phyloP scores from a whole-genome alignment of 345 rosid genomes.

The Eucalyptus guilfoylei region DNA sequence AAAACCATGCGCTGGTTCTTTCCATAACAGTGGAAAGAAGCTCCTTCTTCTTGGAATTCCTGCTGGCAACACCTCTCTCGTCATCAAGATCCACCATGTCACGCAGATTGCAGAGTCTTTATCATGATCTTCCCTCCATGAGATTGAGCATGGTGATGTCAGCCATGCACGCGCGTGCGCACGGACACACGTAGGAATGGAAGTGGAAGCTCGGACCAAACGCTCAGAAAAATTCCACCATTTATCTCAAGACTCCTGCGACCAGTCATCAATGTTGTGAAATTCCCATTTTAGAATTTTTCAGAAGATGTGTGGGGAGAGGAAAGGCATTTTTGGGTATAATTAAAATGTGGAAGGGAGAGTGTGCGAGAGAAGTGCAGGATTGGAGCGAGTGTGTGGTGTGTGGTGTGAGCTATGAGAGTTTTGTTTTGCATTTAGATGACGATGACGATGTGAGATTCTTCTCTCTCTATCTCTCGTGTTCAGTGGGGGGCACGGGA shows the following conservation, averaged over 20 bases:
- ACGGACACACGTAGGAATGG: background rate
- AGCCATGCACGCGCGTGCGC: background rate
- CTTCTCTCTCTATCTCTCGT: background rate
- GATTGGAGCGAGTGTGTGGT: background rate
- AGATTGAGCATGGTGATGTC: background rate
- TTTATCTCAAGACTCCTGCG: slow-evolving; percentile 2
- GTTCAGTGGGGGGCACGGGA: slow-evolving; percentile 9
- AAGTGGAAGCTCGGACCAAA: background rate
- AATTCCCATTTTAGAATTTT: slow-evolving; percentile 3
- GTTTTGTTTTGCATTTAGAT: background rate
- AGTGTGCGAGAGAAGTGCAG: background rate
- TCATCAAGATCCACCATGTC: background rate
- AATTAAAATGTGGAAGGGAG: background rate
- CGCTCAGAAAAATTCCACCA: background rate
- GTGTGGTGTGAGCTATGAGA: slow-evolving; percentile 13
- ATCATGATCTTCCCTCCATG: slow-evolving; percentile 22
- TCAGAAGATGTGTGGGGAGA: background rate
- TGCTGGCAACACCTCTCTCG: background rate
- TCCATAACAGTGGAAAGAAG: slow-evolving; percentile 79
- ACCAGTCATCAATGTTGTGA: background rate
- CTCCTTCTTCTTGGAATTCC: slow-evolving; percentile 63
- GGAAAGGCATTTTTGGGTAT: slow-evolving; percentile 7
- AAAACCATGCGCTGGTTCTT: slow-evolving; percentile 83
- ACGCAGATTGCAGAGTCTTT: slow-evolving; percentile 20
- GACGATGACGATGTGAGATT: background rate